A percentile compares a stretch with the other conserved stretches of the same genome.
phyloP scores from a whole-genome alignment of 2,329 filamentous ascomycete species.

The Aureobasidium vineae region DNA sequence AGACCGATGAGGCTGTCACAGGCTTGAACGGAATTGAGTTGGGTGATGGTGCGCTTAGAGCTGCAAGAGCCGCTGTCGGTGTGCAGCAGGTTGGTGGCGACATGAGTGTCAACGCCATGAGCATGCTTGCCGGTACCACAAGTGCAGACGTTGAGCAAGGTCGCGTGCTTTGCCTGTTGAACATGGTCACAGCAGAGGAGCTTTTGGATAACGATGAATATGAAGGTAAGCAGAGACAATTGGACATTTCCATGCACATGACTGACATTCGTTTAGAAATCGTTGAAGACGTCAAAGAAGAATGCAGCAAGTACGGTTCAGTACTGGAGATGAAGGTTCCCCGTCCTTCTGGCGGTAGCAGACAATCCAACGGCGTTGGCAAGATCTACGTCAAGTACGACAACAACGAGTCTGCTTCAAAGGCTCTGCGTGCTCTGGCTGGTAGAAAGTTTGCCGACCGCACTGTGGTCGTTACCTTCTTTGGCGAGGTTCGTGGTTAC shows the following conservation, averaged over 20 bases:
- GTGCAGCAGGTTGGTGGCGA: constrained; percentile 93
- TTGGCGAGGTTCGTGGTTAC: constrained; percentile 69
- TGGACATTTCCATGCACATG: neutral
- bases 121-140: constrained; percentile 83
- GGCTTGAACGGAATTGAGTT: constrained; percentile 92
- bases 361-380: constrained; percentile 84
- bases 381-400: constrained; percentile 99
- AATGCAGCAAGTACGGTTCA: constrained; percentile 86
- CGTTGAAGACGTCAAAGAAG: constrained; percentile 86
- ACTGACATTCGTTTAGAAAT: constrained; percentile 67
- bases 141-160: constrained; percentile 75
- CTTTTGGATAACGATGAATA: constrained; percentile 93
- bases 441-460: constrained; percentile 95
- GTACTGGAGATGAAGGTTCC: constrained; percentile 91
- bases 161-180: constrained; percentile 85
- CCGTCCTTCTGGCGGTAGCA: constrained; percentile 75
- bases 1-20: constrained; percentile 83
- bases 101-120: constrained; percentile 97
- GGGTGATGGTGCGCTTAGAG: constrained; percentile 79
- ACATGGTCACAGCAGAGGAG: constrained; percentile 98
- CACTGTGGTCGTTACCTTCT: constrained; percentile 95
- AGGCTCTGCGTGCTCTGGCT: constrained; percentile 83
- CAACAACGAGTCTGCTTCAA: constrained; percentile 70
- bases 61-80: constrained; percentile 85
- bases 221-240: constrained; percentile 62